phyloP scores from a whole-genome alignment of 805 yeast species.

The Yamadazyma nakazawae region DNA sequence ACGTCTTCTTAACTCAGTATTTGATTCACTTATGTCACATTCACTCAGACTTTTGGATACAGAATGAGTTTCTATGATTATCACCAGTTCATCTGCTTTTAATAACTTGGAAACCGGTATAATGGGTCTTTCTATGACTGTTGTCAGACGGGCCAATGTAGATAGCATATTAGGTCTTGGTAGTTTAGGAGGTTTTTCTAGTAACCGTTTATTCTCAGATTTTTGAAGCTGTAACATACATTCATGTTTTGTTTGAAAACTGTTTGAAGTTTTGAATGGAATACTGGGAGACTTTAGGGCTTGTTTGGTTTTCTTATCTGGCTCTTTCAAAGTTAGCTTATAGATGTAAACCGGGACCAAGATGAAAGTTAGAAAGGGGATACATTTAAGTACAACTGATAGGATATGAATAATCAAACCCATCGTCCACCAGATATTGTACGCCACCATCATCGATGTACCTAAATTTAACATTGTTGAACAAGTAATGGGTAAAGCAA shows the following conservation, averaged over 20 bases:
- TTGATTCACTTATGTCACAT: neutral
- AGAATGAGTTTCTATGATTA: neutral
- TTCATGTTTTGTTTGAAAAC: too few relatives aligned
- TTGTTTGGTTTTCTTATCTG: too few relatives aligned
- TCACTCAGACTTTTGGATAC: neutral
- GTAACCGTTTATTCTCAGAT: neutral
- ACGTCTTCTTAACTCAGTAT: neutral
- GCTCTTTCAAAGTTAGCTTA: neutral
- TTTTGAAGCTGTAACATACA: too few relatives aligned
- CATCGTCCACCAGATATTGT: neutral
- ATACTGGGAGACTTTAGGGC: too few relatives aligned
- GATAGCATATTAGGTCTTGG: neutral
- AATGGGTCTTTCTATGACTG: neutral
- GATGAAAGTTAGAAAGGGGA: neutral
- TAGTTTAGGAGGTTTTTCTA: neutral
- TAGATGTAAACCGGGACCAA: neutral
- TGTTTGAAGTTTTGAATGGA: too few relatives aligned
- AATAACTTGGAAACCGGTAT: neutral
- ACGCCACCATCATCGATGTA: neutral
- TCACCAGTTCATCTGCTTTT: neutral
- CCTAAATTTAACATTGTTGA: neutral
- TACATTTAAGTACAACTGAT: neutral
- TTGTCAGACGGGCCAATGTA: neutral
- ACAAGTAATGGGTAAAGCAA: neutral
- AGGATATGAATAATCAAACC: neutral